Base-by-base conservation (phyloP, 1,284 basidiomycete genomes). In the Naganishia liquefaciens region DNA sequence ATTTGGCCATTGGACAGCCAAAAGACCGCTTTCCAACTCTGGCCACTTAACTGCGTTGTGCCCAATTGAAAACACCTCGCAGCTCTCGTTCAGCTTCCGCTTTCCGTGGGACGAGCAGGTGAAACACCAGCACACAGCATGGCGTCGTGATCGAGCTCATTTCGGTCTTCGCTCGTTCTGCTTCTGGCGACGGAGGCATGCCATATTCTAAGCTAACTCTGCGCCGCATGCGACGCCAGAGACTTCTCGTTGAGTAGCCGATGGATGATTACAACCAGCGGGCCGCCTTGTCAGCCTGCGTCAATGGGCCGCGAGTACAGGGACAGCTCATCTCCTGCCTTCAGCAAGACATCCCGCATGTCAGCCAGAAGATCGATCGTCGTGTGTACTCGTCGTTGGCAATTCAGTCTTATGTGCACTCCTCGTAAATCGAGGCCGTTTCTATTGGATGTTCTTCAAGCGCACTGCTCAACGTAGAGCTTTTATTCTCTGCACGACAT, bases 1-100 rank as follows among this genome's bases (percentile, higher is more conserved):
- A 50, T 60, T 50, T 60, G 57, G 57, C 57, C 46, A 60, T 60
- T 50, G 46, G 57, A 3, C 37, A 60, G 55, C 46, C 25, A 50
- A 50, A 50, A 60, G 33, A 23, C 5, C 57, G 27, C 44, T 5
- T 15, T 9, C 13, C 57, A 33, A 50, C 57, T 60, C 46, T 60
- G 10, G 42, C 19, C 19, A 6, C 2, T 13, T 37, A n/a, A 5
- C 17, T 25, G 2, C 28, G 5, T 3, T 43, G 23, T 17, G 33
- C 51, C 50, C 54, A 55, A 44, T 44, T 25, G 40, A 25, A 27
- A 27, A 27, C 4, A 47, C 11, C 25, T 55, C 54, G 42, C 40
- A 42, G 42, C 39, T 60, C 10, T 46, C 21, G 25, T 50, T 5
- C 54, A 23, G 40, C 39, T 17, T 13, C 25, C 39, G 25, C 28